A percentile compares a stretch with the other conserved stretches of the same genome.
Evolutionary conservation across 1,284 basidiomycete species (phyloP).

Genomic region (Malassezia sp.): DNA sequence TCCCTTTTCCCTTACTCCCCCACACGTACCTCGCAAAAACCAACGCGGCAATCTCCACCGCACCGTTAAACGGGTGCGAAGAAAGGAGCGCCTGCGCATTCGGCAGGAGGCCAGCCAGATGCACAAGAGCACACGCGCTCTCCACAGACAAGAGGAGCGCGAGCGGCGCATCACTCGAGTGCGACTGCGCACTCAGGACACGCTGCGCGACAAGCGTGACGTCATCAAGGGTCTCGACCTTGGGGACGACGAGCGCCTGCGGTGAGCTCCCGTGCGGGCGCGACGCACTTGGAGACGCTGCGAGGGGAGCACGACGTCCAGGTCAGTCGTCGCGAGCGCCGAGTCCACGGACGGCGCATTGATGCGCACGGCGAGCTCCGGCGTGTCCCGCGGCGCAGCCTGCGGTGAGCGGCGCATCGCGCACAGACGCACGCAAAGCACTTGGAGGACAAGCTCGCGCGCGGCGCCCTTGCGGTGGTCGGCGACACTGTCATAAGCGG

Average conservation of each 20-base stretch:
- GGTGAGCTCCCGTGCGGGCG: too few species aligned
- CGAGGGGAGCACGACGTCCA: slow-evolving; percentile 34
- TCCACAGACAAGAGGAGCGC: slow-evolving; percentile 37
- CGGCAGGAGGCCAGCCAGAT: slow-evolving; percentile 30
- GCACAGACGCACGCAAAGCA: slow-evolving; percentile 23
- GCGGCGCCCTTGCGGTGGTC: slow-evolving; percentile 37
- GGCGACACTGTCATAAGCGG: slow-evolving; percentile 20
- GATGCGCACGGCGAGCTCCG: slow-evolving; percentile 41
- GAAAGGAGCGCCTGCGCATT: not conserved
- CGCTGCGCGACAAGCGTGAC: slow-evolving; percentile 16
- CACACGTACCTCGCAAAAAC: slow-evolving; percentile 26
- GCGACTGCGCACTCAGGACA: slow-evolving; percentile 19
- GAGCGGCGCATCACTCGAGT: slow-evolving; percentile 16
- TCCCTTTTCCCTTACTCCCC: too few species aligned
- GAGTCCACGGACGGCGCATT: slow-evolving; percentile 31
- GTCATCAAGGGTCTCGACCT: slow-evolving; percentile 37
- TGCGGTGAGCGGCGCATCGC: not conserved
- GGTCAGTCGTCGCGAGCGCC: slow-evolving; percentile 26
- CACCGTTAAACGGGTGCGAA: slow-evolving; percentile 1
- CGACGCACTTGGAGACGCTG: too few species aligned
- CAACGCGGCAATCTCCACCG: slow-evolving; percentile 23
- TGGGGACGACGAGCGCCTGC: slow-evolving; percentile 39
- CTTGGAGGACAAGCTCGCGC: slow-evolving; percentile 31
- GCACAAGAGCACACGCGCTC: slow-evolving; percentile 29
- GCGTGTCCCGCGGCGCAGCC: slow-evolving; percentile 16